Conservation (phyloP, 768 basidiomycete species). For the Lentinula raphanica region DNA sequence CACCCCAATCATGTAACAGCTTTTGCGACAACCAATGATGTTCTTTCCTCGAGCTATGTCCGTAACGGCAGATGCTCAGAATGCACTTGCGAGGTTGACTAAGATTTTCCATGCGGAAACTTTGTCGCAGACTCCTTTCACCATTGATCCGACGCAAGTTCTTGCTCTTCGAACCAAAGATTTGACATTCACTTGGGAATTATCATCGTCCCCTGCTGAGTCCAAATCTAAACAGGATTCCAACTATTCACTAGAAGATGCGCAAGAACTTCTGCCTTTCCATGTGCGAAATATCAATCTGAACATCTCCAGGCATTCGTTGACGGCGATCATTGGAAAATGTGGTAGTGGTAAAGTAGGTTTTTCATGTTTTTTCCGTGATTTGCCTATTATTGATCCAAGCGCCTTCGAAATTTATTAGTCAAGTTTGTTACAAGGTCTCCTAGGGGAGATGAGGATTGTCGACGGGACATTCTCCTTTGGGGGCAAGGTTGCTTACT, state of each 20-base stretch:
- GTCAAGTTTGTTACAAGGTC: slow-evolving; percentile 54
- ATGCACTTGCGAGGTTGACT: slow-evolving; percentile 49
- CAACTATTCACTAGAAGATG: background rate
- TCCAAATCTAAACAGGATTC: background rate
- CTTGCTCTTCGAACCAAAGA: slow-evolving; percentile 46
- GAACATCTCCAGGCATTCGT: slow-evolving; percentile 48
- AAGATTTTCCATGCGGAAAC: slow-evolving; percentile 53
- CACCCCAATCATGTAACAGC: slow-evolving; percentile 22
- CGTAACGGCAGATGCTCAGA: slow-evolving; percentile 58
- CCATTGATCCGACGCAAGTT: slow-evolving; percentile 39
- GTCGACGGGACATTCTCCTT: slow-evolving; percentile 48
- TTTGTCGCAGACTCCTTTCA: slow-evolving; percentile 33
- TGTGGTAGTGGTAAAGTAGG: slow-evolving; percentile 62
- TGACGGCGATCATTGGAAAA: slow-evolving; percentile 61
- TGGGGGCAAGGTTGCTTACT: slow-evolving; percentile 63
- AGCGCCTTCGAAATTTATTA: slow-evolving; percentile 15
- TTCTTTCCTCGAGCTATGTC: slow-evolving; percentile 62
- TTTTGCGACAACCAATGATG: slow-evolving; percentile 68
- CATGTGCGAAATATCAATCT: slow-evolving; percentile 45
- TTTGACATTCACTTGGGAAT: slow-evolving; percentile 69
- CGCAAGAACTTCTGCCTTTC: slow-evolving; percentile 32
- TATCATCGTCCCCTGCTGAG: background rate
- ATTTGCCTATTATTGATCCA: background rate
- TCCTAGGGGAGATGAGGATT: slow-evolving; percentile 68
- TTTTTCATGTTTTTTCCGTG: background rate